A percentile compares a stretch with the other conserved stretches of the same genome.
These are phyloP conservation scores for Grosmannia huntii DNA, from an alignment of 2,329 filamentous ascomycete species.

Conservation along the genomic window DNA sequence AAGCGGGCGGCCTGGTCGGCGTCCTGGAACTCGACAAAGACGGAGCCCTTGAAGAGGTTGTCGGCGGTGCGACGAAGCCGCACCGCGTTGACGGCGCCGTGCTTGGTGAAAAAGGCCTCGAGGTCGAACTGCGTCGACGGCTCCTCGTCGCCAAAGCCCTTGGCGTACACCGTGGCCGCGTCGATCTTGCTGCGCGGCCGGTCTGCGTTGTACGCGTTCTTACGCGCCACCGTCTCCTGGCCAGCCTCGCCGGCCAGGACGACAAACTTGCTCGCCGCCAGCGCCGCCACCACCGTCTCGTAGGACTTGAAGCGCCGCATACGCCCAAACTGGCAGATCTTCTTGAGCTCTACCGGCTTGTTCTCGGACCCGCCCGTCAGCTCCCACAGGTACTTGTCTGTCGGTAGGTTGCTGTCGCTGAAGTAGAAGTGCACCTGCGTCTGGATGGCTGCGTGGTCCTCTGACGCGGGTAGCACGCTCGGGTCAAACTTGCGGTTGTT, in stretches of 20 bases:
- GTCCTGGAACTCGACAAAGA: conserved; percentile 83
- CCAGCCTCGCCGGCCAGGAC: conserved; percentile 63
- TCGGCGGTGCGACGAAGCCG: conserved; percentile 68
- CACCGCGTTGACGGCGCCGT: conserved; percentile 61
- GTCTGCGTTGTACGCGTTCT: conserved; percentile 51
- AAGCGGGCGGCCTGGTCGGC: conserved; percentile 73
- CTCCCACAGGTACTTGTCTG: conserved; percentile 77
- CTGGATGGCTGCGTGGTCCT: conserved; percentile 70
- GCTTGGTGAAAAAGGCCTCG: conserved; percentile 78
- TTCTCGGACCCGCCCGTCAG: conserved; percentile 68
- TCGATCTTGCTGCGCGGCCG: conserved; percentile 52
- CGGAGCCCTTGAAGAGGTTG: conserved; percentile 83
- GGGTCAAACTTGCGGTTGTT: conserved; percentile 62
- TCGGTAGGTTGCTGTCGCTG: conserved; percentile 76
- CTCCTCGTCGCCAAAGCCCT: conserved; percentile 84
- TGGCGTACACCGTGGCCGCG: conserved; percentile 72
- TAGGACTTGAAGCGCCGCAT: conserved; percentile 93
- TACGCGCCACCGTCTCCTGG: conserved; percentile 62
- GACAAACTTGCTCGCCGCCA: conserved; percentile 64
- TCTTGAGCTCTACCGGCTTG: conserved; percentile 64
- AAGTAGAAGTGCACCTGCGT: conserved; percentile 97
- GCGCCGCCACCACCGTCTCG: conserved; percentile 67
- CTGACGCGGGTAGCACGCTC: conserved; percentile 52
- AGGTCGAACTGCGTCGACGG: conserved; percentile 83
- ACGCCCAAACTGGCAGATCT: conserved; percentile 79